phyloP scores from a whole-genome alignment of 306 rosid species.

The Vigna mungo region DNA sequence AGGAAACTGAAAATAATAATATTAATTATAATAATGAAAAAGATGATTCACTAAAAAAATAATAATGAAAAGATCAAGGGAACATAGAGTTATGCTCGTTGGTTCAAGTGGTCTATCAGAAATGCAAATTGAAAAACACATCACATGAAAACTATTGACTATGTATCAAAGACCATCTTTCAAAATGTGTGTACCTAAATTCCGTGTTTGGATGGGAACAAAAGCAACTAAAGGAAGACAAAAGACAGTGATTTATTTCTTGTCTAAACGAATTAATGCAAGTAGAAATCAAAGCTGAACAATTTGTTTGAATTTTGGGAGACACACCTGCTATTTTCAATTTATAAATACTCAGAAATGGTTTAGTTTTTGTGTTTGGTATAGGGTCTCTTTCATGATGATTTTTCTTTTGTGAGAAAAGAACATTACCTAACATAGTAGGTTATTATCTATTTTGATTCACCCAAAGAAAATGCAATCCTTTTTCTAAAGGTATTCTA shows the following conservation, averaged over 20 bases:
- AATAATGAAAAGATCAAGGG: background rate
- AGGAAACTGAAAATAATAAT: background rate
- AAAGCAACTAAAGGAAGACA: slow-evolving; percentile 30
- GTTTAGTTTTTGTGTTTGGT: slow-evolving; percentile 13
- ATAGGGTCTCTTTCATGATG: background rate
- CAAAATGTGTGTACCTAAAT: background rate
- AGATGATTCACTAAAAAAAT: background rate
- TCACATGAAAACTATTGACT: slow-evolving; percentile 31
- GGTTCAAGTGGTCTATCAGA: background rate
- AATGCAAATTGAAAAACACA: slow-evolving; percentile 32
- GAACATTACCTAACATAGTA: background rate
- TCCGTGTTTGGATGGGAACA: slow-evolving; percentile 20
- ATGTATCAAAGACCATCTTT: background rate
- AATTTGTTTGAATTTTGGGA: slow-evolving; percentile 35
- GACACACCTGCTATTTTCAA: background rate
- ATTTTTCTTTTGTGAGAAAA: background rate
- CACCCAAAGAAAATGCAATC: too few relatives aligned
- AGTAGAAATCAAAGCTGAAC: slow-evolving; percentile 10
- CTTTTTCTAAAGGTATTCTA: background rate
- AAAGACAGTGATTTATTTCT: background rate
- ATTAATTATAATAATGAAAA: background rate
- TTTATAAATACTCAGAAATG: slow-evolving; percentile 9
- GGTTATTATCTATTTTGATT: too few relatives aligned
- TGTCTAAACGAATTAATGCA: slow-evolving; percentile 29
- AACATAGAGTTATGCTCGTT: background rate